Percentiles rank a stretch among this genome's conserved stretches.
phyloP scores from a whole-genome alignment of 805 yeast species.

The Cyberlindnera euphorbiiphila region DNA sequence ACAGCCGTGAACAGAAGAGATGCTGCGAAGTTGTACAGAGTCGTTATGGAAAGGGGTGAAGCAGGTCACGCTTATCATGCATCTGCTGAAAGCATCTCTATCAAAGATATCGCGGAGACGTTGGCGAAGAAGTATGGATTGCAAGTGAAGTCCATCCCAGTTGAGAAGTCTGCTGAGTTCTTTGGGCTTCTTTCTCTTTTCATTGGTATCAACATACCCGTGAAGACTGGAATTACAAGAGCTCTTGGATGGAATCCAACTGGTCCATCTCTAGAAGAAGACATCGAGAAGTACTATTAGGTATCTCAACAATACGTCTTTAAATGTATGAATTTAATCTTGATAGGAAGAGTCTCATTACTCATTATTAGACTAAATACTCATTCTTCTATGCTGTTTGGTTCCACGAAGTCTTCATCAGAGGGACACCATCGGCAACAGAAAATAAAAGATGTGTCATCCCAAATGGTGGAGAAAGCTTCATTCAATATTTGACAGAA shows the following conservation, averaged over 20 bases:
- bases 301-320: not conserved
- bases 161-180: slow-evolving; percentile 14
- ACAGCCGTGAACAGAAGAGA: slow-evolving; percentile 32
- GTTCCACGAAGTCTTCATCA: no score
- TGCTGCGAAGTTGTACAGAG: slow-evolving; percentile 31
- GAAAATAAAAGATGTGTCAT: not conserved
- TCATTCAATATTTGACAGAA: not conserved
- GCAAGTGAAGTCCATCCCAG: slow-evolving; percentile 17
- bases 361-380: no score
- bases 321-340: no score
- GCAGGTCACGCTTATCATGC: slow-evolving; percentile 23
- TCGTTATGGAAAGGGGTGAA: slow-evolving; percentile 15
- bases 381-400: no score
- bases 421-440: not conserved
- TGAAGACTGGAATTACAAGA: slow-evolving; percentile 21
- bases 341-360: no score
- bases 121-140: slow-evolving; percentile 24
- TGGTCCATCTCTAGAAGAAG: slow-evolving; percentile 22
- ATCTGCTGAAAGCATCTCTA: slow-evolving; percentile 25
- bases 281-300: slow-evolving; percentile 21
- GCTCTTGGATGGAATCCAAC: slow-evolving; percentile 30
- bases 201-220: slow-evolving; percentile 14
- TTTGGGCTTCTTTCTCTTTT: slow-evolving; percentile 18
- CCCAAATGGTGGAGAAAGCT: not conserved
- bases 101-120: slow-evolving; percentile 28